Base-by-base conservation (phyloP, 306 rosid genomes). In the Castanea crenata region DNA sequence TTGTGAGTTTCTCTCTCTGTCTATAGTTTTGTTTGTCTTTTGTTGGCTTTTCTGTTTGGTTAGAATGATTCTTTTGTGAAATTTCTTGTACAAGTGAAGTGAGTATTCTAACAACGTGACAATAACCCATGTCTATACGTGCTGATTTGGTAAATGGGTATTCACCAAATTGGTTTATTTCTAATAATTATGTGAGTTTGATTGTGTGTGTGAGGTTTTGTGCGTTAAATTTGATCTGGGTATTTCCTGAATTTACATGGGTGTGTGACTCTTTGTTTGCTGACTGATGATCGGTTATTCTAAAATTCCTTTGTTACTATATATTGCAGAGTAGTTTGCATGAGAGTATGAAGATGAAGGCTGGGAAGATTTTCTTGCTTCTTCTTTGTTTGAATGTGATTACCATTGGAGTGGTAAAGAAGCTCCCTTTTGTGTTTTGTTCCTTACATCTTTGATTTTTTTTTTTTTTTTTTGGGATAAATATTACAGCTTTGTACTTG, bases 391-490 rank as follows among this genome's bases (percentile, higher is more conserved):
- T 90, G 74, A 61, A 69, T 38, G 81, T 79, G 46, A 75, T 87
- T 21, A 62, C 51, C 56, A 71, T 81, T 70, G 85, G 81, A 81
- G 97, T 83, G 97, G 97, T 92, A 87, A 73, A 18, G 9, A 21
- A 31, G 4, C 78, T 54, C 31, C 35, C 35, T 52, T 12, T 23
- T 2, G 25, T 69, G 12, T 4, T 57, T 8, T 3, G n/a, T 57
- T 2, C 49, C 2, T 12, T 34, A 16, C 1, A 13, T 57, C 19
- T n/a, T 44, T 12, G 54, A 35, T 10, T 67, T 1, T 38, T 1
- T 41, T 10, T 2, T 10, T 2, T 11, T 11, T 9, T 12, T 10
- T 11, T 10, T 12, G 0, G 16, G 5, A 49, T 49, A 13, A 0
- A 49, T 49, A 49, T 49, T 34, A 14, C 76, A 8, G 20, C 70